Base-by-base conservation (phyloP, 805 yeast genomes). In the Metschnikowia chrysomelidarum region DNA sequence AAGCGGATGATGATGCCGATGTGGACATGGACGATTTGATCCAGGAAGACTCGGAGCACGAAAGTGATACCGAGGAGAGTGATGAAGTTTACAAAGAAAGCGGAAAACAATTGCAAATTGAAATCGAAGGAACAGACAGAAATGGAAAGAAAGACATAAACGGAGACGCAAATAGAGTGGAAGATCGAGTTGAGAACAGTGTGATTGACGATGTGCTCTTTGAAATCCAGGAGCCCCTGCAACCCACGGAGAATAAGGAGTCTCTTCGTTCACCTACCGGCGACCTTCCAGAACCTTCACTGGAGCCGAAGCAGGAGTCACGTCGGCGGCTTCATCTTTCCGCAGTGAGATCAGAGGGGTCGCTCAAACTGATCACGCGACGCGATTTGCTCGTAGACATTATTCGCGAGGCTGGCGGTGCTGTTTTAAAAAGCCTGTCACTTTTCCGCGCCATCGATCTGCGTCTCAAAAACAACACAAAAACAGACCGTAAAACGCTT, bases 401-500 rank as follows among this genome's bases (percentile, higher is more conserved):
- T 1, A 55, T 67, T 2, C 56, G 52, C 23, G 59, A 54, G 16
- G 44, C 50, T n/a, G 71, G 71, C 3, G 73, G 73, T 6, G 70
- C 62, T 2, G 49, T 57, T 1, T 59, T 47, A 38, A 62, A 68
- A 7, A 56, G 62, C 7, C 60, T 62, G 5, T 46, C 46, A 8
- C 48, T 67, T n/a, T 47, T 64, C 25, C 50, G 69, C 11, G 32
- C 38, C 8, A 40, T 67, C 14, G 71, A 67, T 41, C 46, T 46
- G 32, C 43, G 47, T 14, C 50, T 67, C 19, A 59, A 54, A 3
- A 43, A 35, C 21, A 29, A 45, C 1, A 61, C 68, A 7, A 30
- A 42, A 3, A 67, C 70, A 2, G 73, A 67, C 41, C 50, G 46
- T 23, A 67, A 67, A 36, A 67, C 73, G 1, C 43, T 67, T 12